A percentile compares a stretch with the other conserved stretches of the same genome.
These are phyloP conservation scores for Talaromyces trachyspermus DNA, from an alignment of 495 filamentous ascomycete genomes.

Conservation along the genomic window DNA sequence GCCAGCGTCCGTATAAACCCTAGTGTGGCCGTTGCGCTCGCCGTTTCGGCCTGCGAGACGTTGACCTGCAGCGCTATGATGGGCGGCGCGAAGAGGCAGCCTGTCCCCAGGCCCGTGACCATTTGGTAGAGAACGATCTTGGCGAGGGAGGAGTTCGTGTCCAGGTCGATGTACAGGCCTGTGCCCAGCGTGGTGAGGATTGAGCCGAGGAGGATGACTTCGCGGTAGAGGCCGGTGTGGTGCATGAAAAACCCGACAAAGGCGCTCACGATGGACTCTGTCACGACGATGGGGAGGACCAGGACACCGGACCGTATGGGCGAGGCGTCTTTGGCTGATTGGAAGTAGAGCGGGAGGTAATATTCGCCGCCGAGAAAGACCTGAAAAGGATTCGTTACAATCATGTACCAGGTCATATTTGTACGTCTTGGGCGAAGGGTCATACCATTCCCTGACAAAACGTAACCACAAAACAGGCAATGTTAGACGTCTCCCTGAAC, in stretches of 20 bases:
- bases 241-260: conserved; percentile 48
- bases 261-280: conserved; percentile 42
- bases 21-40: conserved; percentile 69
- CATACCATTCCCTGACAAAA: conserved; percentile 48
- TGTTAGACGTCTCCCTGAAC: conserved; percentile 50
- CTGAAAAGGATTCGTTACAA: conserved; percentile 17
- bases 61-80: conserved; percentile 73
- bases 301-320: conserved; percentile 47
- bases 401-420: neutral
- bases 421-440: neutral
- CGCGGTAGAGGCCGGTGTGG: conserved; percentile 51
- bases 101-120: conserved; percentile 49
- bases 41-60: conserved; percentile 62
- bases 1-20: conserved; percentile 67
- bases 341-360: conserved; percentile 53
- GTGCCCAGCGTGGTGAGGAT: conserved; percentile 39
- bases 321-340: conserved; percentile 41
- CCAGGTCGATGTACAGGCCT: conserved; percentile 45
- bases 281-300: conserved; percentile 45
- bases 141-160: conserved; percentile 28
- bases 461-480: conserved; percentile 48
- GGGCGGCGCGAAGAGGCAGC: conserved; percentile 49
- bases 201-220: conserved; percentile 45
- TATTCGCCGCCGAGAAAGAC: conserved; percentile 47
- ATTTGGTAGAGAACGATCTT: conserved; percentile 51